These are phyloP conservation scores for Nakaseomyces sp. DNA, from an alignment of 1,139 yeast species.

Conservation along the genomic window DNA sequence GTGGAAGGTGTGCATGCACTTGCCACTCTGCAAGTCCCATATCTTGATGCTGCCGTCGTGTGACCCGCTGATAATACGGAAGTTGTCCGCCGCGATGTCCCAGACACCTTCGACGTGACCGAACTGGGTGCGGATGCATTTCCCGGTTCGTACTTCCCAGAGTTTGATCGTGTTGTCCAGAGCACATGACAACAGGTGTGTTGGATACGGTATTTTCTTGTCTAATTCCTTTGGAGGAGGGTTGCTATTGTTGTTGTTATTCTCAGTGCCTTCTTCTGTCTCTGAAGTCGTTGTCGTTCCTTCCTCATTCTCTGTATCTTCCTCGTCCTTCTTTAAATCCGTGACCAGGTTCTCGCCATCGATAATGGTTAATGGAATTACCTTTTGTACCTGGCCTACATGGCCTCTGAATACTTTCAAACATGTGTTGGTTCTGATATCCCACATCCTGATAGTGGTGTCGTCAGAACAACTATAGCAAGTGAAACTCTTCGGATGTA, in stretches of 20 bases:
- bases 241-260: conserved; percentile 6
- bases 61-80: conserved; percentile 87
- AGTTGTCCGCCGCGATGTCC: conserved; percentile 92
- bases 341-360: conserved; percentile 33
- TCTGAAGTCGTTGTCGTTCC: conserved; percentile 8
- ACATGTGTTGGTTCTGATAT: conserved; percentile 69
- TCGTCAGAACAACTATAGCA: conserved; percentile 88
- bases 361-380: conserved; percentile 63
- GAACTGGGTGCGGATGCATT: conserved; percentile 84
- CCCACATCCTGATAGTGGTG: conserved; percentile 92
- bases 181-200: conserved; percentile 79
- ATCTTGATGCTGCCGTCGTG: conserved; percentile 85
- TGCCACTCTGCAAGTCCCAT: conserved; percentile 93
- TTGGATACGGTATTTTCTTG: conserved; percentile 43
- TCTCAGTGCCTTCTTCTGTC: conserved; percentile 2
- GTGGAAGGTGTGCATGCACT: conserved; percentile 85
- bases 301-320: conserved; percentile 11
- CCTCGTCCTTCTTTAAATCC: conserved; percentile 28
- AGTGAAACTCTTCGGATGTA: conserved; percentile 70
- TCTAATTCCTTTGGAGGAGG: conserved; percentile 14
- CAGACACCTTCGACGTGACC: conserved; percentile 98
- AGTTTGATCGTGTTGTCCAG: conserved; percentile 87
- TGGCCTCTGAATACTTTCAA: conserved; percentile 56
- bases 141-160: conserved; percentile 84
- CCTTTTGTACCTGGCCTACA: conserved; percentile 83